Evolutionary conservation across 305 asterid species (phyloP).

Genomic region (Fraxinus greggii): DNA sequence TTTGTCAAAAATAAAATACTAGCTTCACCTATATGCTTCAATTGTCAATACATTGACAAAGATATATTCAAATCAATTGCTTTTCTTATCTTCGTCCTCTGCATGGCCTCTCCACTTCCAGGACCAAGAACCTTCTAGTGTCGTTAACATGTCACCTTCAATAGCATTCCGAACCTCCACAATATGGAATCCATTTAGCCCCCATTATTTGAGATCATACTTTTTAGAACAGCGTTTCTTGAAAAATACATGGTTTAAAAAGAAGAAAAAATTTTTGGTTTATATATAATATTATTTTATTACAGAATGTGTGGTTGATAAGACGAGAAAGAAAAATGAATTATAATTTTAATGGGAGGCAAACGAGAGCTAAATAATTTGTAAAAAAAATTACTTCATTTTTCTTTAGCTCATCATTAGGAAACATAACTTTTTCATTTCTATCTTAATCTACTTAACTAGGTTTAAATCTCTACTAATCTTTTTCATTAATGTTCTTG

Average conservation of each 20-base stretch:
- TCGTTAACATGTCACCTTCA: background rate
- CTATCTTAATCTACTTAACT: background rate
- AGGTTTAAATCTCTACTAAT: background rate
- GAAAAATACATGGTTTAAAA: background rate
- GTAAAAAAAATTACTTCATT: background rate
- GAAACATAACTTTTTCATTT: background rate
- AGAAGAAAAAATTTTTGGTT: background rate
- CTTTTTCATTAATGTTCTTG: background rate
- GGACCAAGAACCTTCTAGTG: background rate
- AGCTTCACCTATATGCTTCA: background rate
- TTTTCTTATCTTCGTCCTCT: background rate
- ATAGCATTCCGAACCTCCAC: background rate
- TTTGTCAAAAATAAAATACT: background rate
- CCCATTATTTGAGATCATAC: background rate
- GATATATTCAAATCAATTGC: background rate
- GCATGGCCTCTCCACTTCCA: background rate
- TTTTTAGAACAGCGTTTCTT: background rate
- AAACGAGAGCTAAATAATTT: background rate
- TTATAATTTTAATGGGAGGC: background rate
- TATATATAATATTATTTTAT: no score
- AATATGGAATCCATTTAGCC: background rate
- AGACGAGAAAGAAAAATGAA: background rate
- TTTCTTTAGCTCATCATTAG: background rate
- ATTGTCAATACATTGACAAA: background rate
- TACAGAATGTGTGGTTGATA: background rate